Conservation (phyloP, 2,329 filamentous ascomycete genomes). For the Boeremia exigua region DNA sequence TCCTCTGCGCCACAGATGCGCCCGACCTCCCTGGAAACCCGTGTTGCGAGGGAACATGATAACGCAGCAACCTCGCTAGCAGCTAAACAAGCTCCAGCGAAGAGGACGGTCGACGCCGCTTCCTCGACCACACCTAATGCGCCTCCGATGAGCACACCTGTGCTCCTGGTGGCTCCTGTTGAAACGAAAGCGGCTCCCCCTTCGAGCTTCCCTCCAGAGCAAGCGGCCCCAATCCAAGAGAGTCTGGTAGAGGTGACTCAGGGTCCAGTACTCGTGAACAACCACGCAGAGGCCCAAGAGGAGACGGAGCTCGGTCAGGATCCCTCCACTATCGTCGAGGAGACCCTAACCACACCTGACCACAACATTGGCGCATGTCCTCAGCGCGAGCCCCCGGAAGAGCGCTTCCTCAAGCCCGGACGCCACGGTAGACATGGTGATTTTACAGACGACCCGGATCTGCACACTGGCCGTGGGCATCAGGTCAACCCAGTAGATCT, state of each 20-base stretch:
- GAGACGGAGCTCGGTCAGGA: background rate
- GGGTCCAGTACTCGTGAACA: background rate
- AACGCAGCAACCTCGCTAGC: background rate
- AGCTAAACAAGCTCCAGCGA: constrained; percentile 13
- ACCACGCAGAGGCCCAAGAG: background rate
- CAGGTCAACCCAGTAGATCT: constrained; percentile 23
- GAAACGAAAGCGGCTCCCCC: background rate
- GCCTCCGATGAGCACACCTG: background rate
- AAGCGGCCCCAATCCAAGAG: background rate
- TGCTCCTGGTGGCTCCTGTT: background rate
- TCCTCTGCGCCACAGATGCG: background rate
- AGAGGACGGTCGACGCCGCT: background rate
- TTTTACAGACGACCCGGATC: constrained; percentile 24
- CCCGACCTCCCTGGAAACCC: too few relatives aligned
- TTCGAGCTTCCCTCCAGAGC: background rate
- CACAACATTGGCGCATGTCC: background rate
- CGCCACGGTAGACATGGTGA: constrained; percentile 28
- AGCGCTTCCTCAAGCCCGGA: constrained; percentile 28
- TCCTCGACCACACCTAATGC: background rate
- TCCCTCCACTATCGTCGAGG: background rate
- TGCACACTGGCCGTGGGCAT: constrained; percentile 30
- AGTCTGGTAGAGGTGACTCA: background rate
- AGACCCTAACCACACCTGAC: background rate
- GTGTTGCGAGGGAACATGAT: background rate
- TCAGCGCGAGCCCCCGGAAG: background rate